Percentiles rank a stretch among this genome's conserved stretches.
phyloP scores from a whole-genome alignment of 1,284 basidiomycete genomes.

The Ceratobasidium papillatum region DNA sequence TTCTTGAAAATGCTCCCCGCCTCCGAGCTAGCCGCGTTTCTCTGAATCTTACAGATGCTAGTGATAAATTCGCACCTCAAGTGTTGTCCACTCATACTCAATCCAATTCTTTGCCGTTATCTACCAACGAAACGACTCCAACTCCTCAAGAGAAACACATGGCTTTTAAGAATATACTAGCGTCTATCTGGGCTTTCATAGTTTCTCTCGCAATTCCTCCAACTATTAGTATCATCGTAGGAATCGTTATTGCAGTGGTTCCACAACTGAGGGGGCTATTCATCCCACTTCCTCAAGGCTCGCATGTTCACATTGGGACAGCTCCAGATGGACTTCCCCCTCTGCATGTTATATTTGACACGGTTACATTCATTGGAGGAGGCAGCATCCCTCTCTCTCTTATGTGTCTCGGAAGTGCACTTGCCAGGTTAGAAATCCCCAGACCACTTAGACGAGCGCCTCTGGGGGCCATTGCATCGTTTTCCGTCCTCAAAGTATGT shows the following conservation, averaged over 20 bases:
- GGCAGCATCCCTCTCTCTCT: conserved; percentile 78
- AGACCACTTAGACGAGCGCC: conserved; percentile 61
- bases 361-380: conserved; percentile 72
- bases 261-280: conserved; percentile 77
- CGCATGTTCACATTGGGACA: conserved; percentile 58
- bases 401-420: conserved; percentile 75
- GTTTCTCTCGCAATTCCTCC: conserved; percentile 61
- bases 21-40: too few relatives aligned
- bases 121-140: conserved; percentile 33
- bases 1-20: too few relatives aligned
- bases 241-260: conserved; percentile 72
- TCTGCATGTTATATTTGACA: conserved; percentile 72
- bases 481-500: conserved; percentile 63
- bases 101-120: neutral
- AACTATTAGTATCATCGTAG: conserved; percentile 67
- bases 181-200: conserved; percentile 50
- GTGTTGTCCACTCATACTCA: neutral
- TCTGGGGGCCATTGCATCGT: conserved; percentile 66
- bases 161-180: conserved; percentile 5
- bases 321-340: conserved; percentile 82
- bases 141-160: conserved; percentile 23
- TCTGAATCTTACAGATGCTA: neutral
- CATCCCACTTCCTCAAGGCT: conserved; percentile 53
- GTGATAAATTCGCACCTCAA: neutral
- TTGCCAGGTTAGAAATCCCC: conserved; percentile 72